These are phyloP conservation scores for Cardiospermum halicacabum DNA, from an alignment of 345 rosid species.

Conservation along the genomic window DNA sequence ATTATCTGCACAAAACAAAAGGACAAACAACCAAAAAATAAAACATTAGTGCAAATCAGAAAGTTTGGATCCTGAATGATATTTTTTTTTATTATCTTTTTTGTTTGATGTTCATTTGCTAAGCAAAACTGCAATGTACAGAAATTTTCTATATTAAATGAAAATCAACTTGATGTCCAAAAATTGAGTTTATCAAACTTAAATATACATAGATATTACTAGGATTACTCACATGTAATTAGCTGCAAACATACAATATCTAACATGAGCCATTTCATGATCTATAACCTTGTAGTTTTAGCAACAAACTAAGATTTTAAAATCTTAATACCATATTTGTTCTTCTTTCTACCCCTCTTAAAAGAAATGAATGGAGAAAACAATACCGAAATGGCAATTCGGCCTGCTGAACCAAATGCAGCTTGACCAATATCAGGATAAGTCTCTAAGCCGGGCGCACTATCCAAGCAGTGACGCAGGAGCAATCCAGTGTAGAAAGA, in stretches of 20 bases:
- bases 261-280: background rate
- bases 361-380: background rate
- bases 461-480: slow-evolving; percentile 77
- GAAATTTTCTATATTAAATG: background rate
- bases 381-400: slow-evolving; percentile 66
- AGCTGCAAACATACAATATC: background rate
- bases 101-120: background rate
- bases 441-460: slow-evolving; percentile 78
- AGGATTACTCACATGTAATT: background rate
- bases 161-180: background rate
- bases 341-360: background rate
- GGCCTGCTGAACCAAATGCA: slow-evolving; percentile 73
- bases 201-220: background rate
- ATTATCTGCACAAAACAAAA: slow-evolving; percentile 51
- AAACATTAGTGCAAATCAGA: background rate
- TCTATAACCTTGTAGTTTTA: background rate
- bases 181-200: background rate
- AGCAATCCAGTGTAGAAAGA: slow-evolving; percentile 91
- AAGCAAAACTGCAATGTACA: background rate
- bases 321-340: background rate
- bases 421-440: slow-evolving; percentile 97
- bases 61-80: no score
- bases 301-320: background rate
- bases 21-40: background rate
- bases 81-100: background rate